Conservation (phyloP, 2,329 filamentous ascomycete species). For the Hawksworthiomyces lignivorus region DNA sequence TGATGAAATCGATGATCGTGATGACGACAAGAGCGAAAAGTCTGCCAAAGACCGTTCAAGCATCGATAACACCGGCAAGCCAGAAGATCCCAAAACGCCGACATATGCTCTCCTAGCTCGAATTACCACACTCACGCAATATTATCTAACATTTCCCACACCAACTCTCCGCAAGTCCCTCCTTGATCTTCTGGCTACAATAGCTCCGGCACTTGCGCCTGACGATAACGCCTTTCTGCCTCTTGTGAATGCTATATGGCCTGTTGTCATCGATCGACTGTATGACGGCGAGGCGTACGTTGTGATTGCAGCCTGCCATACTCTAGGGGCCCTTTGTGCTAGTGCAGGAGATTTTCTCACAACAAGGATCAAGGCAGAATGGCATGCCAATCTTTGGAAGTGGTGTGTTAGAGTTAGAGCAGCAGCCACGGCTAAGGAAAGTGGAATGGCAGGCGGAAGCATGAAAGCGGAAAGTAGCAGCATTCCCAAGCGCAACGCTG, state of each 20-base stretch:
- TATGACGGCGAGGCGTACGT: conserved; percentile 63
- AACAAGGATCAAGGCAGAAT: conserved; percentile 67
- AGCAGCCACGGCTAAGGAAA: conserved; percentile 24
- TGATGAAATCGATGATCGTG: conserved; percentile 20
- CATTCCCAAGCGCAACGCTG: no score
- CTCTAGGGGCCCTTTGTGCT: conserved; percentile 60
- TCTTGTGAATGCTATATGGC: conserved; percentile 85
- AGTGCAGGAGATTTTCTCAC: conserved; percentile 75
- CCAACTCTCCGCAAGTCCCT: conserved; percentile 71
- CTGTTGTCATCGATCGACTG: conserved; percentile 62
- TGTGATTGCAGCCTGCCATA: conserved; percentile 59
- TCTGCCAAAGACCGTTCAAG: conserved; percentile 21
- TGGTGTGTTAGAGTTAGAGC: conserved; percentile 40
- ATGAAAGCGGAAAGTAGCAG: neutral
- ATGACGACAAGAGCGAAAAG: conserved; percentile 27
- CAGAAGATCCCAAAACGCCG: conserved; percentile 53
- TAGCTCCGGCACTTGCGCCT: conserved; percentile 61
- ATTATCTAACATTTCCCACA: conserved; percentile 82
- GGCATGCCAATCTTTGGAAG: conserved; percentile 43
- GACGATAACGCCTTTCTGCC: conserved; percentile 83
- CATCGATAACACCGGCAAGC: conserved; percentile 23
- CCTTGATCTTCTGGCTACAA: conserved; percentile 66
- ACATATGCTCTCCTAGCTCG: conserved; percentile 75
- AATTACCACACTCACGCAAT: conserved; percentile 76
- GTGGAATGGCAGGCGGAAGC: conserved; percentile 7